Conservation (phyloP, 441 rosid species). For the Euphorbia celastroides region DNA sequence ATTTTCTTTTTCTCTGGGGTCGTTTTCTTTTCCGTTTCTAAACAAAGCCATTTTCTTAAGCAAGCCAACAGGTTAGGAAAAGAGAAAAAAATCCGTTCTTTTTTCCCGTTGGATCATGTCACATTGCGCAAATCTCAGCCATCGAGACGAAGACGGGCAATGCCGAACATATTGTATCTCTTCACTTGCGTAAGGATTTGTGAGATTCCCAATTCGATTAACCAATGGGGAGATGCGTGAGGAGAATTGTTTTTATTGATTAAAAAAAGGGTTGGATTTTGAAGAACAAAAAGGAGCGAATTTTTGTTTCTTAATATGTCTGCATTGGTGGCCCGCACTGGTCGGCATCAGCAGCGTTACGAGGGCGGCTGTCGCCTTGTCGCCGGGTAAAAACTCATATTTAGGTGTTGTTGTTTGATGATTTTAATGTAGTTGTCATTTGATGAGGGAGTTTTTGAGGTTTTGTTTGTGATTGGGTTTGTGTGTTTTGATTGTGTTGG, state of each 20-base stretch:
- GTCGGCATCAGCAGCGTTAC: slow-evolving; percentile 96
- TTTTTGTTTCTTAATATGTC: slow-evolving; percentile 35
- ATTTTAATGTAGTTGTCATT: slow-evolving; percentile 15
- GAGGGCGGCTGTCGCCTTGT: slow-evolving; percentile 90
- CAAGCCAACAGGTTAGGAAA: background rate
- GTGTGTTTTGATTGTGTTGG: background rate
- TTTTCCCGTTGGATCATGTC: slow-evolving; percentile 32
- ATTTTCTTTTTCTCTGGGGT: background rate
- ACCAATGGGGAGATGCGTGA: slow-evolving; percentile 2
- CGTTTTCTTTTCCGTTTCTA: slow-evolving; percentile 1
- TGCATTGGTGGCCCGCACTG: slow-evolving; percentile 96
- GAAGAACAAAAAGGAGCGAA: background rate
- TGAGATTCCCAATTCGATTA: slow-evolving; percentile 1
- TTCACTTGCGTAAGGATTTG: slow-evolving; percentile 30
- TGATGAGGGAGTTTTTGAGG: background rate
- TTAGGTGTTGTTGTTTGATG: background rate
- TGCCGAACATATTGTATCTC: slow-evolving; percentile 22
- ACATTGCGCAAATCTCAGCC: slow-evolving; percentile 25
- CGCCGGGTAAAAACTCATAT: slow-evolving; percentile 51
- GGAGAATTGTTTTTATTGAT: slow-evolving; percentile 3
- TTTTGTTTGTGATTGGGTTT: background rate
- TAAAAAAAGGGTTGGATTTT: slow-evolving; percentile 8
- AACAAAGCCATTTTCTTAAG: background rate
- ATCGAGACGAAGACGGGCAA: slow-evolving; percentile 24
- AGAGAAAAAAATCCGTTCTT: background rate